phyloP scores from a whole-genome alignment of 805 yeast genomes.

The Candida vaughaniae region DNA sequence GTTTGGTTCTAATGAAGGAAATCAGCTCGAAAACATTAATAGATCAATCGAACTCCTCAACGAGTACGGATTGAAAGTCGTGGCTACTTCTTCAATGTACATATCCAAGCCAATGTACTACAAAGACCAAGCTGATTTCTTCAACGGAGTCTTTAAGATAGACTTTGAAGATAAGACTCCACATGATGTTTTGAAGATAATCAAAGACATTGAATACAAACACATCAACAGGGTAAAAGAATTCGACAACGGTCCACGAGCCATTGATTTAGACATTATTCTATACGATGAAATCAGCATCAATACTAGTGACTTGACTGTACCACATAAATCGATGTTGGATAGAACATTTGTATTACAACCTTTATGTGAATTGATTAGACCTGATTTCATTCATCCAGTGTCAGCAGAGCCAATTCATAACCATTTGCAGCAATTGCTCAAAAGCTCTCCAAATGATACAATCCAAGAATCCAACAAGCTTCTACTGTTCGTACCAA shows the following conservation, averaged over 20 bases:
- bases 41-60: conserved; percentile 51
- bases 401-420: conserved; percentile 80
- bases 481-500: conserved; percentile 52
- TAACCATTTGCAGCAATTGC: conserved; percentile 59
- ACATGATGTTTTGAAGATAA: conserved; percentile 51
- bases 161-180: conserved; percentile 62
- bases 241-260: conserved; percentile 88
- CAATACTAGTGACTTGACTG: conserved; percentile 56
- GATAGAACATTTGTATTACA: conserved; percentile 88
- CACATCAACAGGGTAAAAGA: conserved; percentile 69
- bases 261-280: conserved; percentile 85
- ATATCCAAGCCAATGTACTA: conserved; percentile 92
- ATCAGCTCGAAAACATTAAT: conserved; percentile 60
- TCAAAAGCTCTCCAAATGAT: conserved; percentile 31
- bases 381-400: conserved; percentile 72
- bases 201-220: conserved; percentile 79
- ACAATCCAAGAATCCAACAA: conserved; percentile 50
- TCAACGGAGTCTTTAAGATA: conserved; percentile 77
- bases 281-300: conserved; percentile 62
- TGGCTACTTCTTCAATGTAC: conserved; percentile 73
- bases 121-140: conserved; percentile 73
- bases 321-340: conserved; percentile 88
- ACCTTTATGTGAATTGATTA: conserved; percentile 80
- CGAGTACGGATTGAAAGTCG: conserved; percentile 42
- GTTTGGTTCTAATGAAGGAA: conserved; percentile 86